A percentile compares a stretch with the other conserved stretches of the same genome.
Evolutionary conservation across 495 filamentous ascomycete species (phyloP).

Genomic region (Penicillium mononematosum): DNA sequence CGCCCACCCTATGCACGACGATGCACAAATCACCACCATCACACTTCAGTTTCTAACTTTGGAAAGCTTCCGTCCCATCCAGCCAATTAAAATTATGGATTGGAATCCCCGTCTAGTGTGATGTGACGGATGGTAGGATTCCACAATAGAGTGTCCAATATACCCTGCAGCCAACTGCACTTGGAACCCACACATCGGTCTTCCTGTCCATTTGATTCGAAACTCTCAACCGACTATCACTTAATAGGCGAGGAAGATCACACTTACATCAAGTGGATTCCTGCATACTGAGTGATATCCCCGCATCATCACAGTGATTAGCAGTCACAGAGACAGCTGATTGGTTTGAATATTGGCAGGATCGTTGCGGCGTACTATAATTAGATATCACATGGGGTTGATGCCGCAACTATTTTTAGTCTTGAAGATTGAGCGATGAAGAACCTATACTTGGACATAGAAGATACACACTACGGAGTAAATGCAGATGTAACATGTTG

Average conservation of each 20-base stretch:
- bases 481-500: not conserved
- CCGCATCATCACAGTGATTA: conserved; percentile 11
- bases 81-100: conserved; percentile 10
- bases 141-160: not conserved
- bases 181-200: not conserved
- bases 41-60: conserved; percentile 32
- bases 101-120: not conserved
- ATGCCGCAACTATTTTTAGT: not conserved
- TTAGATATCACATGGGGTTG: not conserved
- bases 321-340: not conserved
- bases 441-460: not conserved
- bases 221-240: not conserved
- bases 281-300: not conserved
- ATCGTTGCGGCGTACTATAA: not conserved
- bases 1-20: conserved; percentile 30
- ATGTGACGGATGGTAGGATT: conserved; percentile 1
- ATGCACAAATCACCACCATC: conserved; percentile 31
- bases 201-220: not conserved
- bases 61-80: conserved; percentile 2
- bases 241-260: not conserved
- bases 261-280: not conserved
- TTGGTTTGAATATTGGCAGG: not conserved
- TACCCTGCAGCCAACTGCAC: conserved; percentile 10
- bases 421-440: not conserved
- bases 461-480: not conserved